A percentile compares a stretch with the other conserved stretches of the same genome.
Conservation (phyloP, 2,329 filamentous ascomycete genomes). For the Tolypocladium endophyticum region DNA sequence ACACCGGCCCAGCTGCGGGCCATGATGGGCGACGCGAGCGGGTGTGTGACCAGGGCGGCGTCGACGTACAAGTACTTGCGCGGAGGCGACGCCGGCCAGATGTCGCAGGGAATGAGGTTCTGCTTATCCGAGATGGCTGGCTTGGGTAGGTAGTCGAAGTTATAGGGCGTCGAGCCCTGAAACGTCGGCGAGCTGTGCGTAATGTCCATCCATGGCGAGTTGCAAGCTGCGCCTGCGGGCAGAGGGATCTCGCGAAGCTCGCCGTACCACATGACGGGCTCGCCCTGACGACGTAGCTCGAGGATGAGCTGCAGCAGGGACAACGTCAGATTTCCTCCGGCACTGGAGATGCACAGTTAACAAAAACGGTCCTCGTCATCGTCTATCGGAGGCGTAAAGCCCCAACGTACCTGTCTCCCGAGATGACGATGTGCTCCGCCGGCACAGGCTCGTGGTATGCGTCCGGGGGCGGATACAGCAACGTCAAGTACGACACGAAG, state of each 20-base stretch:
- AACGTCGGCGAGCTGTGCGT: conserved; percentile 38
- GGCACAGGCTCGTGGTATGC: conserved; percentile 56
- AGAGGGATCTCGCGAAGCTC: conserved; percentile 47
- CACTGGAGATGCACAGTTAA: conserved; percentile 31
- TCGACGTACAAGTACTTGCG: conserved; percentile 43
- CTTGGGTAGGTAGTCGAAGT: conserved; percentile 39
- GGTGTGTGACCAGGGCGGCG: conserved; percentile 49
- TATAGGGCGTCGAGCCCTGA: conserved; percentile 13
- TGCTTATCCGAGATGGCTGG: conserved; percentile 19
- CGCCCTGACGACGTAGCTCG: conserved; percentile 40
- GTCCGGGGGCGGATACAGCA: conserved; percentile 60
- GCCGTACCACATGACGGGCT: conserved; percentile 51
- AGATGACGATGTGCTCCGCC: conserved; percentile 57
- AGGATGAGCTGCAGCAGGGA: conserved; percentile 59
- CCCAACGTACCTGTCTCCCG: conserved; percentile 50
- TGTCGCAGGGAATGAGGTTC: conserved; percentile 30
- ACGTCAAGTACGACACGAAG: conserved; percentile 59
- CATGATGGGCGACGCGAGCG: conserved; percentile 54
- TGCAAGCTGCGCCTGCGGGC: conserved; percentile 52
- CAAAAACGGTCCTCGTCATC: neutral
- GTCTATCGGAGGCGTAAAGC: neutral
- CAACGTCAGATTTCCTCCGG: conserved; percentile 61
- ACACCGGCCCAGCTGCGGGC: conserved; percentile 47
- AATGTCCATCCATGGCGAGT: conserved; percentile 64
- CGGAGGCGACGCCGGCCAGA: conserved; percentile 48